These are phyloP conservation scores for Coniochaeta sp. DNA, from an alignment of 2,329 filamentous ascomycete genomes.

Conservation along the genomic window DNA sequence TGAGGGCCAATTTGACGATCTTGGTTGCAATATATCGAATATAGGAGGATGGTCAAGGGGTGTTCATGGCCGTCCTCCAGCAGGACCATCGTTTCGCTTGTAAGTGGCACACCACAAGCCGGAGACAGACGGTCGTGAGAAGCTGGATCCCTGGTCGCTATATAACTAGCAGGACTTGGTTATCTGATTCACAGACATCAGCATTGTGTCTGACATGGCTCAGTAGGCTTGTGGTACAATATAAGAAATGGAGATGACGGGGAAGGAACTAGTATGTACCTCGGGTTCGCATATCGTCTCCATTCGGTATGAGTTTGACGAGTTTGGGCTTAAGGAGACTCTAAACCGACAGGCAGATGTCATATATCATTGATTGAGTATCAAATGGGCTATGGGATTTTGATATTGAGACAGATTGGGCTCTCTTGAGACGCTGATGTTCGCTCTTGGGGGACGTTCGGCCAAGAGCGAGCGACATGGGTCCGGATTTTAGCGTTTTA, in stretches of 20 bases:
- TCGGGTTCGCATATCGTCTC: slow-evolving; percentile 2
- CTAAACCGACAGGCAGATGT: background rate
- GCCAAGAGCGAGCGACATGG: background rate
- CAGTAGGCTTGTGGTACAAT: background rate
- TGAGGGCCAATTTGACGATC: background rate
- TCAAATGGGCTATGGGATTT: background rate
- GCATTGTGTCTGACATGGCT: background rate
- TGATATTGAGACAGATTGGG: background rate
- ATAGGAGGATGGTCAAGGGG: background rate
- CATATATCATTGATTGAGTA: background rate
- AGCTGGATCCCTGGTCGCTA: background rate
- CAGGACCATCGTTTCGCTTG: background rate
- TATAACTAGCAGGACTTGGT: background rate
- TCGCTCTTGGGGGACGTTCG: background rate
- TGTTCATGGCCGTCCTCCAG: background rate
- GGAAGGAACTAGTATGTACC: slow-evolving; percentile 1
- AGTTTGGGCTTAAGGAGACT: background rate
- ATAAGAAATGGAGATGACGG: slow-evolving; percentile 1
- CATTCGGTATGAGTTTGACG: background rate
- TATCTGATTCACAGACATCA: background rate
- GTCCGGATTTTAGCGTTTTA: slow-evolving; percentile 1
- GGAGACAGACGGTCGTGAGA: background rate
- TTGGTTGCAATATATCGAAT: background rate
- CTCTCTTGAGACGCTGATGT: background rate
- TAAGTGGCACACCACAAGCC: background rate